These are phyloP conservation scores for Phytophthora sp. DNA, from an alignment of 352 stramenopile genomes.

Conservation along the genomic window DNA sequence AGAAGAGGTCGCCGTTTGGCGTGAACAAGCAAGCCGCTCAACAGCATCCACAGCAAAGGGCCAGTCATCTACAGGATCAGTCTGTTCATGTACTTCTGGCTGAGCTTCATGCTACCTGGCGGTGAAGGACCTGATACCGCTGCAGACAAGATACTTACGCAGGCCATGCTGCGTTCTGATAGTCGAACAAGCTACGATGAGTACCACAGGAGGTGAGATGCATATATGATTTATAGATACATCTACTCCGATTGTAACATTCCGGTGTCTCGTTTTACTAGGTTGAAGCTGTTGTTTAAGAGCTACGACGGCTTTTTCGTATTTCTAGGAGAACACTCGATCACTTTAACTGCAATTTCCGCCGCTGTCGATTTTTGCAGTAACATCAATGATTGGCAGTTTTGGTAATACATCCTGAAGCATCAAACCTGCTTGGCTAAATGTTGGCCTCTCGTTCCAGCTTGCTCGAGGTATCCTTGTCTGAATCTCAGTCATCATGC, in stretches of 20 bases:
- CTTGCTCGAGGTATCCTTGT: neutral
- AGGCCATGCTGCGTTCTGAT: slow-evolving; percentile 85
- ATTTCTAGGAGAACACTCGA: neutral
- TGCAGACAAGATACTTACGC: slow-evolving; percentile 87
- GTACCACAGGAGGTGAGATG: no score
- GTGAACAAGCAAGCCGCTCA: slow-evolving; percentile 63
- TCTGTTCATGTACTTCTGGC: slow-evolving; percentile 72
- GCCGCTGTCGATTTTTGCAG: slow-evolving; percentile 2
- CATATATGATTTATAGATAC: no score
- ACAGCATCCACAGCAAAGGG: slow-evolving; percentile 73
- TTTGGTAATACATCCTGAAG: neutral
- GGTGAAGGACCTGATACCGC: slow-evolving; percentile 46
- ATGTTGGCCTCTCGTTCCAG: neutral
- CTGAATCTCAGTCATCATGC: slow-evolving; percentile 16
- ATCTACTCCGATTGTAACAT: no score
- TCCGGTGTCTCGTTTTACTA: no score
- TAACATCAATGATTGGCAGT: neutral
- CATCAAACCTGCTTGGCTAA: neutral
- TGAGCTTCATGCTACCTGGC: slow-evolving; percentile 68
- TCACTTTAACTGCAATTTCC: neutral
- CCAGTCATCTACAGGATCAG: slow-evolving; percentile 75
- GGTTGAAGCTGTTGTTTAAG: neutral
- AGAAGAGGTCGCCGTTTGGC: slow-evolving; percentile 29
- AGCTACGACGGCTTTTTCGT: neutral
- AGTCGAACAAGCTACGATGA: no score